Evolutionary conservation across 805 yeast genomes (phyloP).

Genomic region (Pichia ethanolica): DNA sequence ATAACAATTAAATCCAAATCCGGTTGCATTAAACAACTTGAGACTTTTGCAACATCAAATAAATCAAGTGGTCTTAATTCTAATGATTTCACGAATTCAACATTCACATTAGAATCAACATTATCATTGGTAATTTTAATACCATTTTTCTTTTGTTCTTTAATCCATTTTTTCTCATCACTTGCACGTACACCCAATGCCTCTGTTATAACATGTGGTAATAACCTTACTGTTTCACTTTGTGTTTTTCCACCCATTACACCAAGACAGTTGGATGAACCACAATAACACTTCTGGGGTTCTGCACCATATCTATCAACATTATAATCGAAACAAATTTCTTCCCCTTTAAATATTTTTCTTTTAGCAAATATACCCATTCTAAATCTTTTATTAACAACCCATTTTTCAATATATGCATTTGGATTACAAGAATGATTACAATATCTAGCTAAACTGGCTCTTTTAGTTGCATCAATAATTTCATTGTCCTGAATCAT

Average conservation of each 20-base stretch:
- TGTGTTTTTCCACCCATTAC: constrained; percentile 96
- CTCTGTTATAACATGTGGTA: constrained; percentile 78
- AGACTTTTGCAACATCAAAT: constrained; percentile 67
- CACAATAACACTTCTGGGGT: constrained; percentile 92
- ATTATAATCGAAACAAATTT: constrained; percentile 85
- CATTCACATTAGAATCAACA: constrained; percentile 53
- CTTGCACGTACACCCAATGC: constrained; percentile 71
- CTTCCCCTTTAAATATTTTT: constrained; percentile 68
- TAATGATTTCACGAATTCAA: constrained; percentile 55
- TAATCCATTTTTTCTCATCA: constrained; percentile 67
- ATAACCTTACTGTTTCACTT: constrained; percentile 77
- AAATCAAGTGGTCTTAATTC: constrained; percentile 43
- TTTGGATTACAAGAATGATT: constrained; percentile 95
- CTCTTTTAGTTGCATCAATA: constrained; percentile 88
- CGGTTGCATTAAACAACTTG: constrained; percentile 70
- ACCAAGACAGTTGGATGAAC: constrained; percentile 86
- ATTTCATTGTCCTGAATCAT: constrained; percentile 89
- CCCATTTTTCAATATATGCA: constrained; percentile 95
- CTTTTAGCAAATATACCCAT: constrained; percentile 95
- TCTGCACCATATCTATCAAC: constrained; percentile 95
- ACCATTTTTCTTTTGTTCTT: constrained; percentile 44
- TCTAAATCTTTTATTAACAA: constrained; percentile 77
- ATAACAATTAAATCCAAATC: constrained; percentile 61
- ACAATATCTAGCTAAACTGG: constrained; percentile 84
- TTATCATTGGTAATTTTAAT: constrained; percentile 42